phyloP scores from a whole-genome alignment of 768 basidiomycete genomes.

The Calocybe gangraenosa region DNA sequence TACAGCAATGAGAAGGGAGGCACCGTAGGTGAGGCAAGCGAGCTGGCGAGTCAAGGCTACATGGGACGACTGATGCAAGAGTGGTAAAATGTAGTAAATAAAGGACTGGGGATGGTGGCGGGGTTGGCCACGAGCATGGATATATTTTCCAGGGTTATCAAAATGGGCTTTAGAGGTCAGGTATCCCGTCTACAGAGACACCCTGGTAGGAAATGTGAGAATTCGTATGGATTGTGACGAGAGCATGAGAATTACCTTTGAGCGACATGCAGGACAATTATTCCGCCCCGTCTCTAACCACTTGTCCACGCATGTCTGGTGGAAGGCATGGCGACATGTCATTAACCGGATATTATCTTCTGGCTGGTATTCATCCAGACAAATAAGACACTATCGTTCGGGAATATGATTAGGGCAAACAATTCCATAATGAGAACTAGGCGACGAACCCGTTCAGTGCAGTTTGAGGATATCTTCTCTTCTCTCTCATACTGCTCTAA shows the following conservation, averaged over 20 bases:
- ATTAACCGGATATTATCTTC: conserved; percentile 81
- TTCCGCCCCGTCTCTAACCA: conserved; percentile 86
- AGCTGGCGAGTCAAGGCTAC: neutral
- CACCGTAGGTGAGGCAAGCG: neutral
- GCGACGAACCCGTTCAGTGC: conserved; percentile 66
- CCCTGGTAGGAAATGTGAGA: conserved; percentile 20
- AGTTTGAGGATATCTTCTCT: conserved; percentile 70
- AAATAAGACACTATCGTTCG: conserved; percentile 76
- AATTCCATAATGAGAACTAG: neutral
- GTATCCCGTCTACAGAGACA: conserved; percentile 22
- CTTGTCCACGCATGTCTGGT: conserved; percentile 80
- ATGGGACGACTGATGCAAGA: neutral
- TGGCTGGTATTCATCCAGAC: conserved; percentile 77
- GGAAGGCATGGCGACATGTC: conserved; percentile 86
- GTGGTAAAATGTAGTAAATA: neutral
- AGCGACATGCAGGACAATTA: conserved; percentile 89
- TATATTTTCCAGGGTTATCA: too few relatives aligned
- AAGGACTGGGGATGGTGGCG: too few relatives aligned
- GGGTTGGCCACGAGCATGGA: too few relatives aligned
- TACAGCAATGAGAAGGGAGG: neutral
- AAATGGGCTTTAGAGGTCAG: neutral
- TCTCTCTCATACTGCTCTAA: conserved; percentile 53
- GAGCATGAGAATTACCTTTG: conserved; percentile 52
- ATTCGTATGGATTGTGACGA: neutral
- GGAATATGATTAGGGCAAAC: neutral